Conservation (phyloP, 495 filamentous ascomycete species). For the Hypoxylon cercidicola region DNA sequence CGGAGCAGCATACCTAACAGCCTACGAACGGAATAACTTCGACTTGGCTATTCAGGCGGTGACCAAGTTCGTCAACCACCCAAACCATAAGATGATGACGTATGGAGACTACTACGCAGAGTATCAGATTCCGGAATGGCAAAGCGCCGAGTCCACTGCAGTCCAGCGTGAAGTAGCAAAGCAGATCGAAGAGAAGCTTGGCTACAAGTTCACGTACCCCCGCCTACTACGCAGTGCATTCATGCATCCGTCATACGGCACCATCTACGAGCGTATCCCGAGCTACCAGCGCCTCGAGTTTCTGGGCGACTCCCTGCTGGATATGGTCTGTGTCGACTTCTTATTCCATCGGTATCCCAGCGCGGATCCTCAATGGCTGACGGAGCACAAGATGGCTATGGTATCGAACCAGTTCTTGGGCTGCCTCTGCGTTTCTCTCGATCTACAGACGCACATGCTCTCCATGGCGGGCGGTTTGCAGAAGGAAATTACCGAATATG, state of each 20-base stretch:
- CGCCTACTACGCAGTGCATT: slow-evolving; percentile 85
- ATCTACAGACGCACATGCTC: slow-evolving; percentile 78
- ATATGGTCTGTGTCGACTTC: slow-evolving; percentile 85
- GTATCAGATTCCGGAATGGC: slow-evolving; percentile 80
- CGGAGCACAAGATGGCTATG: slow-evolving; percentile 99
- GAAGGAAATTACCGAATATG: slow-evolving; percentile 74
- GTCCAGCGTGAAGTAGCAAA: slow-evolving; percentile 73
- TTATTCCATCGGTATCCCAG: slow-evolving; percentile 80
- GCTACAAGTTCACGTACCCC: slow-evolving; percentile 85
- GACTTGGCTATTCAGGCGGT: slow-evolving; percentile 88
- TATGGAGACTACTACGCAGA: slow-evolving; percentile 78
- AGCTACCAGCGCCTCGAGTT: slow-evolving; percentile 95
- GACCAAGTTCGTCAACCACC: slow-evolving; percentile 73
- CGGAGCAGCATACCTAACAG: slow-evolving; percentile 82
- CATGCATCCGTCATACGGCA: slow-evolving; percentile 82
- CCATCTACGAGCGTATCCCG: slow-evolving; percentile 78
- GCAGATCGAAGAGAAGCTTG: slow-evolving; percentile 71
- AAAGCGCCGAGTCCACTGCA: slow-evolving; percentile 65
- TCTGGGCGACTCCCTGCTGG: slow-evolving; percentile 87
- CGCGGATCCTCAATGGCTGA: slow-evolving; percentile 95
- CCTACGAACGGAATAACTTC: slow-evolving; percentile 66
- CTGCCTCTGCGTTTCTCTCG: slow-evolving; percentile 78
- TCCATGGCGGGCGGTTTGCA: slow-evolving; percentile 68
- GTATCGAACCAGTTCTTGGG: slow-evolving; percentile 96
- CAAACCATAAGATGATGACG: slow-evolving; percentile 70